Percentiles rank a stretch among this genome's conserved stretches.
Evolutionary conservation across 73 alveolate genomes (phyloP).

Genomic region (Loxodes magnus): DNA sequence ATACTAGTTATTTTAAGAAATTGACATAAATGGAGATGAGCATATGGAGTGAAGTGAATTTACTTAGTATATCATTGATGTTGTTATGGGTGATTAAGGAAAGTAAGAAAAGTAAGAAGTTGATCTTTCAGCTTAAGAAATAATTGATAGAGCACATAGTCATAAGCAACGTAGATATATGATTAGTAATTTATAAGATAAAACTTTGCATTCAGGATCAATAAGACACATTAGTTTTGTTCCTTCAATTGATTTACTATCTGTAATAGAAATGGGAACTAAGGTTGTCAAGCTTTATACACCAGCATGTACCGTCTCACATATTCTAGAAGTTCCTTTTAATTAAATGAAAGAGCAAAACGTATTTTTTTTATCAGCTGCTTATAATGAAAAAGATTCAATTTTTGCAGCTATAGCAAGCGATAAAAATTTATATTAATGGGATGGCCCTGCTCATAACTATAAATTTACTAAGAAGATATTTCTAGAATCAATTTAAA

Average conservation of each 20-base stretch:
- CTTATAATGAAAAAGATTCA: conserved; percentile 40
- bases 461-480: conserved; percentile 40
- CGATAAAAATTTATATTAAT: conserved; percentile 52
- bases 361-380: conserved; percentile 23
- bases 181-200: conserved; percentile 20
- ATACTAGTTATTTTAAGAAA: conserved; percentile 53
- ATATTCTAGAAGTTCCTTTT: too few species aligned
- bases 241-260: conserved; percentile 5
- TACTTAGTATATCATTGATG: conserved; percentile 65
- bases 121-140: conserved; percentile 29
- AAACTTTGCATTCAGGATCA: conserved; percentile 38
- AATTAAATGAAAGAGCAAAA: too few species aligned
- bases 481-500: conserved; percentile 49
- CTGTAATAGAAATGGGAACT: conserved; percentile 13
- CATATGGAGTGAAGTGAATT: conserved; percentile 78
- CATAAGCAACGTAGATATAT: conserved; percentile 43
- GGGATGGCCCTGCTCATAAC: conserved; percentile 47
- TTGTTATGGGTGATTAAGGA: conserved; percentile 55
- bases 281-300: not conserved
- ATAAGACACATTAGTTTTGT: conserved; percentile 28
- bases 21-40: conserved; percentile 68
- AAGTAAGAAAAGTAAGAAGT: conserved; percentile 31
- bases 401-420: conserved; percentile 61
- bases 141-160: conserved; percentile 39
- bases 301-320: too few species aligned